Percentiles rank a stretch among this genome's conserved stretches.
These are phyloP conservation scores for Beauveria australis DNA, from an alignment of 2,329 filamentous ascomycete genomes.

Conservation along the genomic window DNA sequence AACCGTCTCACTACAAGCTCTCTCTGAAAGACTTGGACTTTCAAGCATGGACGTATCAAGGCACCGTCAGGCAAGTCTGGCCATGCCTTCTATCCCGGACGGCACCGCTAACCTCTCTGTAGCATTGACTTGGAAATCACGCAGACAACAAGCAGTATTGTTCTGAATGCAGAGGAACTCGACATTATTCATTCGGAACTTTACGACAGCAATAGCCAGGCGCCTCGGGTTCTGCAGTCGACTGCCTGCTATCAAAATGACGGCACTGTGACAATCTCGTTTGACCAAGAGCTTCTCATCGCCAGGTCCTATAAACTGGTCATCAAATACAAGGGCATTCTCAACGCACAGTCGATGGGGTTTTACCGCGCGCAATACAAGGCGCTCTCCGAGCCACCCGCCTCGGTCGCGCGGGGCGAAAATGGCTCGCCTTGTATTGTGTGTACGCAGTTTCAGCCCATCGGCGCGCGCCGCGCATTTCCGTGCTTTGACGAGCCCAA, in stretches of 20 bases:
- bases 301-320: slow-evolving; percentile 63
- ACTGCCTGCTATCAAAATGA: slow-evolving; percentile 56
- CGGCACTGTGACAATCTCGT: slow-evolving; percentile 49
- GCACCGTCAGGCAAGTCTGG: slow-evolving; percentile 6
- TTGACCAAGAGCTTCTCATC: slow-evolving; percentile 72
- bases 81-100: not conserved
- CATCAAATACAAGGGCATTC: slow-evolving; percentile 64
- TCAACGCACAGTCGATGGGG: slow-evolving; percentile 94
- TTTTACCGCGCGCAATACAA: slow-evolving; percentile 97
- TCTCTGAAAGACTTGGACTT: slow-evolving; percentile 7
- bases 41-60: slow-evolving; percentile 6
- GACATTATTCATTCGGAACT: not conserved
- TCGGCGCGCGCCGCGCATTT: slow-evolving; percentile 85
- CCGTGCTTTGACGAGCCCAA: slow-evolving; percentile 96
- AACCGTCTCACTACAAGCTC: slow-evolving; percentile 5
- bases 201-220: not conserved
- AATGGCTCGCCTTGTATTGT: slow-evolving; percentile 77
- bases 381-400: slow-evolving; percentile 60
- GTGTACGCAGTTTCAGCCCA: slow-evolving; percentile 96
- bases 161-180: not conserved
- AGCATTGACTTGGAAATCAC: slow-evolving; percentile 5
- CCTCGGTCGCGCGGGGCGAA: slow-evolving; percentile 66
- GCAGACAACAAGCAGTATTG: not conserved
- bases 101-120: not conserved
- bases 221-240: slow-evolving; percentile 44